Percentiles rank a stretch among this genome's conserved stretches.
Conservation (phyloP, 352 stramenopile genomes). For the Pythium folliculosum region DNA sequence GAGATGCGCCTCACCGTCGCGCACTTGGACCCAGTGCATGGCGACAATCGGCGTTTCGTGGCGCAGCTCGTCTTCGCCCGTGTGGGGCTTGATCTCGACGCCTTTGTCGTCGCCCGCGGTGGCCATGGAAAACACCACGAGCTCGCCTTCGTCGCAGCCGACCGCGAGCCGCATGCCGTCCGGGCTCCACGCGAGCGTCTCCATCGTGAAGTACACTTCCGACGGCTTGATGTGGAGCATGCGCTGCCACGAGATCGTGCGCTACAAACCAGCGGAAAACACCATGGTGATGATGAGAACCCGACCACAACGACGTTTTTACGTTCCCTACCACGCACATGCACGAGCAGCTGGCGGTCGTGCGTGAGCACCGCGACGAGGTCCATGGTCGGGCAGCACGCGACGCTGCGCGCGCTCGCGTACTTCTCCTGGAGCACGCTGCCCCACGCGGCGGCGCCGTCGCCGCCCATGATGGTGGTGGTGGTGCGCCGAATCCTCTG, state of each 20-base stretch:
- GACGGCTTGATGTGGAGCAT: conserved; percentile 69
- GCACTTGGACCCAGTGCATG: conserved; percentile 50
- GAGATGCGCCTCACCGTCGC: not conserved
- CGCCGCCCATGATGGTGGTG: not conserved
- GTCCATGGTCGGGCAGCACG: conserved; percentile 80
- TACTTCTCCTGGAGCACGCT: conserved; percentile 76
- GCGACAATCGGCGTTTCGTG: conserved; percentile 50
- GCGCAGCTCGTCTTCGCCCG: conserved; percentile 30
- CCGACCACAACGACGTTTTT: no score
- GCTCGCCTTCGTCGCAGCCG: conserved; percentile 64
- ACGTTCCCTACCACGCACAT: no score
- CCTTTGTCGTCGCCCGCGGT: conserved; percentile 30
- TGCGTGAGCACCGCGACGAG: conserved; percentile 68
- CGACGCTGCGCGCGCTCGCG: conserved; percentile 46
- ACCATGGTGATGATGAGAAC: not conserved
- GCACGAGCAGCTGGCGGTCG: conserved; percentile 69
- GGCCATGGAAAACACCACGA: conserved; percentile 73
- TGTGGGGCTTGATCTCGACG: conserved; percentile 26
- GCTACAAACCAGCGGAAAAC: conserved; percentile 46
- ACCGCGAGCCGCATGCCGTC: conserved; percentile 67
- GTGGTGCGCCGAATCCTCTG: no score
- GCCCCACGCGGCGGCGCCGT: conserved; percentile 35
- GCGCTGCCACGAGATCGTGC: conserved; percentile 76
- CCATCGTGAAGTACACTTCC: conserved; percentile 56
- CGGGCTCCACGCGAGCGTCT: conserved; percentile 61